Evolutionary conservation across 805 yeast species (phyloP).

Genomic region (Kazachstania taianensis): DNA sequence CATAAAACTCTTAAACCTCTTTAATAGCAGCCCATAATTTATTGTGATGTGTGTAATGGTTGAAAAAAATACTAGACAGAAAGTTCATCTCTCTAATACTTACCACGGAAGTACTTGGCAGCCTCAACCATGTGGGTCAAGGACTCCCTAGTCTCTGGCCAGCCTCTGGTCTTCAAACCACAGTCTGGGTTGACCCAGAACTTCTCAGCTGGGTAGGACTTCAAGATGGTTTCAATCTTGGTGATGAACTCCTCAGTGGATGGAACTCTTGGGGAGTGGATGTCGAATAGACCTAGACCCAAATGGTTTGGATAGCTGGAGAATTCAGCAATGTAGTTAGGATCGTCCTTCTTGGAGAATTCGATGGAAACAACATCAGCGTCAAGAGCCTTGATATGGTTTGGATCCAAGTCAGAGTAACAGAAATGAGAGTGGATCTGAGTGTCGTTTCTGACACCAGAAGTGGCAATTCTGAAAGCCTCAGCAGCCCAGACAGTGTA

Average conservation of each 20-base stretch:
- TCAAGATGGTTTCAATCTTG: constrained; percentile 88
- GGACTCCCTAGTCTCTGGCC: constrained; percentile 94
- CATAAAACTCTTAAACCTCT: constrained; percentile 3
- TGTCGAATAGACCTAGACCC: constrained; percentile 98
- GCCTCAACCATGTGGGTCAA: constrained; percentile 98
- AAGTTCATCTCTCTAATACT: constrained; percentile 26
- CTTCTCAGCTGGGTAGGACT: constrained; percentile 94
- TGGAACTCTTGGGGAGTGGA: constrained; percentile 99
- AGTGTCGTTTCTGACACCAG: constrained; percentile 90
- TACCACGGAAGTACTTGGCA: constrained; percentile 86
- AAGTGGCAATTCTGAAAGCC: constrained; percentile 98
- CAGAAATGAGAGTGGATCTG: constrained; percentile 99
- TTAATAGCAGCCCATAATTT: constrained; percentile 9
- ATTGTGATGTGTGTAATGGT: constrained; percentile 3
- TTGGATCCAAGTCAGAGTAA: constrained; percentile 99
- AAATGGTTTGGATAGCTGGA: constrained; percentile 98
- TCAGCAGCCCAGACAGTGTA: constrained; percentile 99
- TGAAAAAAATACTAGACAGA: constrained; percentile 2
- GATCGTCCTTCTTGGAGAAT: constrained; percentile 99
- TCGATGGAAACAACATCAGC: constrained; percentile 99
- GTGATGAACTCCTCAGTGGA: constrained; percentile 91
- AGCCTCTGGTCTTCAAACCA: constrained; percentile 99
- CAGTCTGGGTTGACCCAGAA: constrained; percentile 99
- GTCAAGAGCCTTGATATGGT: constrained; percentile 98
- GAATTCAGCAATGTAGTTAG: constrained; percentile 95